Evolutionary conservation across 805 yeast species (phyloP).

Genomic region (Nakazawaea molendinolei): DNA sequence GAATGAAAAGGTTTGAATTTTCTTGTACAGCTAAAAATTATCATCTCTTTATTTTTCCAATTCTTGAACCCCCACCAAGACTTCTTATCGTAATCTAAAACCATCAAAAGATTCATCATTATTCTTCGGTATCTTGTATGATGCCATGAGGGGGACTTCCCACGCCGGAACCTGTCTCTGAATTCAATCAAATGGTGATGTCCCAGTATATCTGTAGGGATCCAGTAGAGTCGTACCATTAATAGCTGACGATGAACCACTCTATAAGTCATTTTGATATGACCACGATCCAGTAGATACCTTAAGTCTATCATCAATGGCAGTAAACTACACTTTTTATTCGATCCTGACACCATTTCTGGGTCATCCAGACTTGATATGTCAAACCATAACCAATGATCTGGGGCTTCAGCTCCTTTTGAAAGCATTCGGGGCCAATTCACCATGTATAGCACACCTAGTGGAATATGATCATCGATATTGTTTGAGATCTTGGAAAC

Average conservation of each 20-base stretch:
- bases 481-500: slow-evolving; percentile 31
- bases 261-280: slow-evolving; percentile 39
- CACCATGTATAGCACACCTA: slow-evolving; percentile 42
- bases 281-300: slow-evolving; percentile 35
- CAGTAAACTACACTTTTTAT: slow-evolving; percentile 11
- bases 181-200: slow-evolving; percentile 26
- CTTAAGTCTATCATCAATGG: slow-evolving; percentile 28
- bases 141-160: slow-evolving; percentile 28
- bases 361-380: slow-evolving; percentile 27
- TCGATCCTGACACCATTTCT: slow-evolving; percentile 3
- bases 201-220: slow-evolving; percentile 39
- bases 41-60: neutral
- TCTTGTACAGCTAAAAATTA: slow-evolving; percentile 17
- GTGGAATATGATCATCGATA: slow-evolving; percentile 30
- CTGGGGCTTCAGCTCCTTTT: slow-evolving; percentile 30
- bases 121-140: slow-evolving; percentile 22
- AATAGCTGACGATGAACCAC: slow-evolving; percentile 17
- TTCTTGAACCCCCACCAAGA: slow-evolving; percentile 30
- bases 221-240: slow-evolving; percentile 37
- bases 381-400: slow-evolving; percentile 54
- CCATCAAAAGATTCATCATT: slow-evolving; percentile 30
- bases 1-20: slow-evolving; percentile 15
- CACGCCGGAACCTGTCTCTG: slow-evolving; percentile 28
- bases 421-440: slow-evolving; percentile 34
- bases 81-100: slow-evolving; percentile 33